These are phyloP conservation scores for Salix caprea DNA, from an alignment of 345 rosid species.

Conservation along the genomic window DNA sequence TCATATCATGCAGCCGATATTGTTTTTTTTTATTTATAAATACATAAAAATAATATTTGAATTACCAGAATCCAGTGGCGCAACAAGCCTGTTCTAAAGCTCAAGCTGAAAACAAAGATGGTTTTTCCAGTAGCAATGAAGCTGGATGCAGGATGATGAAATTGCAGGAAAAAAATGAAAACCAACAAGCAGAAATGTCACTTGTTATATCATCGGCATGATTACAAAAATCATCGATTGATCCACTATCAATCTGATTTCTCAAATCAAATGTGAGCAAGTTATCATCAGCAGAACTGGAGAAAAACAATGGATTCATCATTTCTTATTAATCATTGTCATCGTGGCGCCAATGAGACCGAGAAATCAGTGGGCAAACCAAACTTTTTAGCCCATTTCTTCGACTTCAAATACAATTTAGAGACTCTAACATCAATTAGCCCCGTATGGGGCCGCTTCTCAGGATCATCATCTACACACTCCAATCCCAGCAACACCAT, in stretches of 20 bases:
- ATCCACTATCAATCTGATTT: neutral
- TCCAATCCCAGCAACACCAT: constrained; percentile 21
- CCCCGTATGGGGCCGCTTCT: constrained; percentile 27
- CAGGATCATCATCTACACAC: constrained; percentile 26
- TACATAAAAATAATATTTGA: too few relatives aligned
- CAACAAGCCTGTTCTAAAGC: neutral
- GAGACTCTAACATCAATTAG: constrained; percentile 23
- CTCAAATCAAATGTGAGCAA: neutral
- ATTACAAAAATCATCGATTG: neutral
- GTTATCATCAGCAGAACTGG: neutral
- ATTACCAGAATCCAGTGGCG: neutral
- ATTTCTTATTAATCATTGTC: neutral
- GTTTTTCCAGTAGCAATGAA: neutral
- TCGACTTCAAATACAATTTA: constrained; percentile 26
- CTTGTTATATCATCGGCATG: neutral
- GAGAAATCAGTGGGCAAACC: constrained; percentile 30
- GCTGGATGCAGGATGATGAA: neutral
- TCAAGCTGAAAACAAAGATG: neutral
- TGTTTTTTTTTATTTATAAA: too few relatives aligned
- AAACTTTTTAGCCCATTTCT: constrained; percentile 23
- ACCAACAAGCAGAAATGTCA: neutral
- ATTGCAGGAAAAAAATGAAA: neutral
- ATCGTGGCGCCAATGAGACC: constrained; percentile 25
- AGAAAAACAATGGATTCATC: neutral
- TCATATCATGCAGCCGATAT: too few relatives aligned